These are phyloP conservation scores for Boeremia lycopersici DNA, from an alignment of 2,329 filamentous ascomycete species.

Conservation along the genomic window DNA sequence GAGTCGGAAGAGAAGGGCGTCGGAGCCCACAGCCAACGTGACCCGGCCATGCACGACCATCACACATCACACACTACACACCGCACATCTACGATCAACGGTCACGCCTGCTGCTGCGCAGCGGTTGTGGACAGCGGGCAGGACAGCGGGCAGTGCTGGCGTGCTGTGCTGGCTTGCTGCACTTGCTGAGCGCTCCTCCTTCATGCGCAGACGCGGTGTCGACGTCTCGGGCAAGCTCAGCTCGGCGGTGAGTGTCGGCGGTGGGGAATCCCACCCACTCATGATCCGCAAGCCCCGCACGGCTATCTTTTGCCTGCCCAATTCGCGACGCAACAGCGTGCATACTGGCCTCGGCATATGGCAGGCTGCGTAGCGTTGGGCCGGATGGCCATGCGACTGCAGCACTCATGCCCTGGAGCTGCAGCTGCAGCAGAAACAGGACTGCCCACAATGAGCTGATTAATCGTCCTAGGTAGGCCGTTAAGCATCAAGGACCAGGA, in stretches of 20 bases:
- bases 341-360: constrained; percentile 7
- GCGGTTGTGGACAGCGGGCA: no score
- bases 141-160: no score
- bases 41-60: constrained; percentile 31
- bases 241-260: neutral
- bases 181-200: no score
- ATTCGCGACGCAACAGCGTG: constrained; percentile 1
- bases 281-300: constrained; percentile 13
- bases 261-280: constrained; percentile 7
- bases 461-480: constrained; percentile 20
- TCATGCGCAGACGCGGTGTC: neutral
- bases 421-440: constrained; percentile 21
- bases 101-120: no score
- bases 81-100: no score
- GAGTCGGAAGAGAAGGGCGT: neutral
- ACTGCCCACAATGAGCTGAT: constrained; percentile 18
- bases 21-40: constrained; percentile 2
- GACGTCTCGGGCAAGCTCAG: constrained; percentile 1
- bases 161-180: no score
- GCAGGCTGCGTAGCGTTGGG: constrained; percentile 11
- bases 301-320: neutral
- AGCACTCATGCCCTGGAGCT: constrained; percentile 24
- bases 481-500: constrained; percentile 9
- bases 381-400: constrained; percentile 20
- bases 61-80: constrained; percentile 14